phyloP scores from a whole-genome alignment of 2,329 filamentous ascomycete species.

The Westerdykella ornata region DNA sequence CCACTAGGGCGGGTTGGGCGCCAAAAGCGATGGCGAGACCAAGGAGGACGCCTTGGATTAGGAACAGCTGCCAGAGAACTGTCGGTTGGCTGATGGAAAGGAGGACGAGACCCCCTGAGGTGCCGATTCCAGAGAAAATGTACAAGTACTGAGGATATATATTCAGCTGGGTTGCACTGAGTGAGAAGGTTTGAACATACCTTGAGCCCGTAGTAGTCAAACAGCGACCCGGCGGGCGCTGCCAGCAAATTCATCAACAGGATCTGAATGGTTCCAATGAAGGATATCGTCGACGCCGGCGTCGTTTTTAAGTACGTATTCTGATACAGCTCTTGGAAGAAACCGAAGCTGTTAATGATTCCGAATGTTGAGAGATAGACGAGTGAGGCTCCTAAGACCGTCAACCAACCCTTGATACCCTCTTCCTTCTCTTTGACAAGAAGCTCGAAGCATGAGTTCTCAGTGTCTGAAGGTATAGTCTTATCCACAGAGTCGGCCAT shows the following conservation, averaged over 20 bases:
- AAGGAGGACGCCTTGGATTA: conserved; percentile 5
- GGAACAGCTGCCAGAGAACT: conserved; percentile 1
- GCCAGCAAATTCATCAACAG: conserved; percentile 3
- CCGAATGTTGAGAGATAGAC: neutral
- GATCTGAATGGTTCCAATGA: neutral
- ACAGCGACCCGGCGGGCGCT: conserved; percentile 1
- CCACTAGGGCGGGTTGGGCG: conserved; percentile 5
- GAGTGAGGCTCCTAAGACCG: neutral
- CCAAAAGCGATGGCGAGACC: conserved; percentile 6
- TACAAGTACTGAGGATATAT: neutral
- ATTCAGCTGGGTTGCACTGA: neutral
- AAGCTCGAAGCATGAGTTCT: neutral
- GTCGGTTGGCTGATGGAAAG: conserved; percentile 1
- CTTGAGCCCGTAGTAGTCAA: conserved; percentile 2
- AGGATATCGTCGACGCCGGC: neutral
- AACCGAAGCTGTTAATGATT: neutral
- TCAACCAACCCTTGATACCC: neutral
- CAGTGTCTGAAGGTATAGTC: neutral
- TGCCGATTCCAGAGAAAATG: conserved; percentile 1
- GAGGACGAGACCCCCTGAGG: neutral
- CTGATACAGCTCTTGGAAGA: neutral
- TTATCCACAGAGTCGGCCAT: neutral
- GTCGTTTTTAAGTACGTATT: neutral
- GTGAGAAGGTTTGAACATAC: neutral
- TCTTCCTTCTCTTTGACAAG: neutral